Evolutionary conservation across 108 stramenopile genomes (phyloP), one percentile per base, ranked within the genome.

Genomic region (Asterionellopsis glacialis): DNA sequence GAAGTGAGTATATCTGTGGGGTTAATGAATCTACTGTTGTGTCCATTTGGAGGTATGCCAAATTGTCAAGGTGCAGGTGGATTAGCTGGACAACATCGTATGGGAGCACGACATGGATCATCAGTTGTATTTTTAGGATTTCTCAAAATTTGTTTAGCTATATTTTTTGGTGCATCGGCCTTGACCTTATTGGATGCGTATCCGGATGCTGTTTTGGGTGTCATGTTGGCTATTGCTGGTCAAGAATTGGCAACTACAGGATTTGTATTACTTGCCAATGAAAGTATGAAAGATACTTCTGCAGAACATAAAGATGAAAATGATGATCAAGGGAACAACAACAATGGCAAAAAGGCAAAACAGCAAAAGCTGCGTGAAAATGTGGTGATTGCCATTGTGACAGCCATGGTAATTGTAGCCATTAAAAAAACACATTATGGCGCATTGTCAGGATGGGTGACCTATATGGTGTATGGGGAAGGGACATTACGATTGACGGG

Each of bases 31-130:
- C 52, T 80, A 1, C 12, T 84, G 10, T 42, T 81, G 11, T 81
- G 82, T 62, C 87, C 84, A 33, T 77, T 94, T 45, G 92, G 92
- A 15, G 57, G 56, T 11, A 86, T 90, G 88, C 92, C 92, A 9
- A 80, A 74, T 59, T 94, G 92, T 61, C 92, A 94, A 63, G 92
- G 92, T 19, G 92, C 92, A 15, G 92, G 92, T 22, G 92, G 92
- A 24, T 67, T 94, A 41, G 92, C 92, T 0, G 92, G 81, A 21
- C 92, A 94, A 62, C 79, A 88, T 73, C 67, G 82, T 16, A 76
- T 94, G 40, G 93, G 93, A 2, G 93, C 93, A 0, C 71, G 85
- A 39, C 77, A 76, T 52, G 93, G 93, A 25, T 69, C 89, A 0
- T 83, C 87, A n/a, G 77, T 94, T 23, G 74, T 85, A 6, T 42